These are phyloP conservation scores for Tephrocybe sp. DNA, from an alignment of 768 basidiomycete species.

Conservation along the genomic window DNA sequence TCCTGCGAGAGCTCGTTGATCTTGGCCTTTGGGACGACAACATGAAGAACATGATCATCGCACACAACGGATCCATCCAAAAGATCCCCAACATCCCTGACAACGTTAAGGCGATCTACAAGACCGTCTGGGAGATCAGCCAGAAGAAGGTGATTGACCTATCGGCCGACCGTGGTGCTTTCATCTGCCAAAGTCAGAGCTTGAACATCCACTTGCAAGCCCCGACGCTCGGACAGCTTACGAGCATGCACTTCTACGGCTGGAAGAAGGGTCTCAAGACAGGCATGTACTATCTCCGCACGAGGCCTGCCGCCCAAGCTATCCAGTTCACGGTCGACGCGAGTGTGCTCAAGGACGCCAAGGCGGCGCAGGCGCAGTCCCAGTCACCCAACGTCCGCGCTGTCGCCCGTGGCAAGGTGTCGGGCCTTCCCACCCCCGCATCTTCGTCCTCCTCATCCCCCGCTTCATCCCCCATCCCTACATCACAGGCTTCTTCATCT, in stretches of 20 bases:
- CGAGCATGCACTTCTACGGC: slow-evolving; percentile 98
- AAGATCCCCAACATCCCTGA: slow-evolving; percentile 87
- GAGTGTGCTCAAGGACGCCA: slow-evolving; percentile 65
- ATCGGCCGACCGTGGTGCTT: slow-evolving; percentile 98
- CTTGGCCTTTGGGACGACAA: slow-evolving; percentile 95
- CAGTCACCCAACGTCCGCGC: slow-evolving; percentile 35
- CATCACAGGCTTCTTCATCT: slow-evolving; percentile 16
- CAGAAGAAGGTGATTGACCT: slow-evolving; percentile 99
- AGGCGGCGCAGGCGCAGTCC: too few species aligned
- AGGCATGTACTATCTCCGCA: slow-evolving; percentile 97
- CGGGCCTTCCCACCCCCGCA: slow-evolving; percentile 31
- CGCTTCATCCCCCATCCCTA: slow-evolving; percentile 19
- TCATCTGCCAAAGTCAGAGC: slow-evolving; percentile 95
- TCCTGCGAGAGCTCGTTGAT: slow-evolving; percentile 96
- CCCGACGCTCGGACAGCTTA: slow-evolving; percentile 89
- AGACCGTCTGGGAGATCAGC: slow-evolving; percentile 99
- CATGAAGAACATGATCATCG: slow-evolving; percentile 99
- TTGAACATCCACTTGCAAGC: slow-evolving; percentile 91
- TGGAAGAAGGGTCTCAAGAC: slow-evolving; percentile 99
- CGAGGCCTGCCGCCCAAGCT: slow-evolving; percentile 91
- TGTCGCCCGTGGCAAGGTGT: slow-evolving; percentile 17
- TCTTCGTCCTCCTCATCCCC: slow-evolving; percentile 31
- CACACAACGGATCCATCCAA: slow-evolving; percentile 88
- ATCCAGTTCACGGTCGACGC: slow-evolving; percentile 98
- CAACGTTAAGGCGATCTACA: slow-evolving; percentile 96